These are phyloP conservation scores for Debaryomyces singareniensis DNA, from an alignment of 1,139 yeast genomes.

Conservation along the genomic window DNA sequence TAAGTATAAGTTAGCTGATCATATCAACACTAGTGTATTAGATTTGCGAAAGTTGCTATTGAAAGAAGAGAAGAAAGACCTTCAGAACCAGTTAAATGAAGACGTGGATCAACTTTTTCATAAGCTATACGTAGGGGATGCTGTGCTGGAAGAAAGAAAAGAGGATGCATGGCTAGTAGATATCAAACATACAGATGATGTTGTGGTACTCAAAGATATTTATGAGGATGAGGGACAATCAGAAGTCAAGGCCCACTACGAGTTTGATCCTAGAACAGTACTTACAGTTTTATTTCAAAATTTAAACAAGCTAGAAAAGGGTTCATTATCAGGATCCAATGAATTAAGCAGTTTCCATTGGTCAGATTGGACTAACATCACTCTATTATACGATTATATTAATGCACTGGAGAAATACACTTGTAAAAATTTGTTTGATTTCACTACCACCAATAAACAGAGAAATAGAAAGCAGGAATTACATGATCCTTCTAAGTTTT, in stretches of 20 bases:
- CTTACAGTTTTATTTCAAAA: slow-evolving; percentile 19
- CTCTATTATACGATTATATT: slow-evolving; percentile 16
- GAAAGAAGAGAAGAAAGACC: background rate
- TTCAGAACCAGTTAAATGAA: too few species aligned
- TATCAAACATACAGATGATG: too few species aligned
- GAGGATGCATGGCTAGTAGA: too few species aligned
- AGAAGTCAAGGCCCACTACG: background rate
- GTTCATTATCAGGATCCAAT: background rate
- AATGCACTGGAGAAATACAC: slow-evolving; percentile 10
- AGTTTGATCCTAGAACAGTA: slow-evolving; percentile 21
- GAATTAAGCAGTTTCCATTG: slow-evolving; percentile 28
- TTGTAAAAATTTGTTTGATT: slow-evolving; percentile 18
- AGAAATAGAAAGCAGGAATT: slow-evolving; percentile 15
- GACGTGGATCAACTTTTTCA: too few species aligned
- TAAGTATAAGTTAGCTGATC: background rate
- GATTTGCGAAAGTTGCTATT: background rate
- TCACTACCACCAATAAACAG: slow-evolving; percentile 10
- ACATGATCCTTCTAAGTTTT: slow-evolving; percentile 13
- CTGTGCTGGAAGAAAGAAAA: too few species aligned
- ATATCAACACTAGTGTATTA: background rate
- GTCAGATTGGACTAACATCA: slow-evolving; percentile 29
- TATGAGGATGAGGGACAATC: background rate
- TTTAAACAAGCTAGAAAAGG: slow-evolving; percentile 7
- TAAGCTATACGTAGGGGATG: too few species aligned
- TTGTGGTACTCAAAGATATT: too few species aligned